These are phyloP conservation scores for Gossypium australe DNA, from an alignment of 345 rosid species.

Conservation along the genomic window DNA sequence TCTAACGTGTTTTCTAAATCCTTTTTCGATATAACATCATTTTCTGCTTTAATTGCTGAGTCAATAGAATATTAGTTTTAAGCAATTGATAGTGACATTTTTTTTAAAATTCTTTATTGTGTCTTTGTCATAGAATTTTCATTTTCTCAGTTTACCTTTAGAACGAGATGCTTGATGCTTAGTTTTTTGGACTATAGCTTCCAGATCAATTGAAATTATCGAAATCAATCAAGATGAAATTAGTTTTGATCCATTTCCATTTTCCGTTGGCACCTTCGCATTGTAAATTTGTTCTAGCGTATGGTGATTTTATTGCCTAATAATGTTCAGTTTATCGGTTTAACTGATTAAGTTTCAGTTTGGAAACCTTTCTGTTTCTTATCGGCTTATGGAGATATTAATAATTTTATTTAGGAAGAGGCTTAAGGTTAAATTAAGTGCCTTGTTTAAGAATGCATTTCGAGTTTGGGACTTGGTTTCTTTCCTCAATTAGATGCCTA, in stretches of 20 bases:
- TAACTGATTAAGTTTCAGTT: neutral
- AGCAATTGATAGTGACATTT: neutral
- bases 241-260: neutral
- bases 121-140: slow-evolving; percentile 3
- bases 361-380: neutral
- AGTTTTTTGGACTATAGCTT: neutral
- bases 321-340: neutral
- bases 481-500: neutral
- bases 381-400: neutral
- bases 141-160: neutral
- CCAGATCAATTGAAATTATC: neutral
- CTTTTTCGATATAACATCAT: neutral
- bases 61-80: neutral
- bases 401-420: neutral
- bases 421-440: neutral
- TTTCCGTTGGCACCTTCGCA: neutral
- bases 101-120: neutral
- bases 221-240: neutral
- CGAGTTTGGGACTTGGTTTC: neutral
- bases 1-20: neutral
- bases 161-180: neutral
- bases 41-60: neutral
- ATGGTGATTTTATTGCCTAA: neutral
- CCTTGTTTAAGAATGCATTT: neutral
- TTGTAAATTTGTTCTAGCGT: neutral